Conservation (phyloP, 2,329 filamentous ascomycete genomes). For the Apiospora rasikravindrae region DNA sequence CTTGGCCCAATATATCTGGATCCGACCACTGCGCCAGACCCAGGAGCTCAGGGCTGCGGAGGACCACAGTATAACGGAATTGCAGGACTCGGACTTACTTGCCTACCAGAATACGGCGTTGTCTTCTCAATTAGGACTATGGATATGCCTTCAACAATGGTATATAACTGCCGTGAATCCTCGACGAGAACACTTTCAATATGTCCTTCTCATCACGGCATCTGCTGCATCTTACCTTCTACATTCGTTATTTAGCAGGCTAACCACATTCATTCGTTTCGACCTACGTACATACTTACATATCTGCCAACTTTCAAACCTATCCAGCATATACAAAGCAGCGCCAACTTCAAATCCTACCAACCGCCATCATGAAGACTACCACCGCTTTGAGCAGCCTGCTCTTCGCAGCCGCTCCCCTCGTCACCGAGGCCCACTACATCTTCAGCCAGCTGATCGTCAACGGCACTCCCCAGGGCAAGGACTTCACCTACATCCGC, state of each 20-base stretch:
- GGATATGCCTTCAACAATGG: background rate
- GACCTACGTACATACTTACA: background rate
- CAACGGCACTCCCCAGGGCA: conserved; percentile 48
- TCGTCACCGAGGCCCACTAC: conserved; percentile 19
- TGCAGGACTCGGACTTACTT: background rate
- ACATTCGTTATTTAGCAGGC: background rate
- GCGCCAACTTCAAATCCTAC: background rate
- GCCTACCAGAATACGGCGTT: background rate
- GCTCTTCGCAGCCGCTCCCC: conserved; percentile 12
- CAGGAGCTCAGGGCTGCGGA: no score
- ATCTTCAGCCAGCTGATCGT: conserved; percentile 23
- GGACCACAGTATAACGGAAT: background rate
- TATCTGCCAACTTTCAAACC: background rate
- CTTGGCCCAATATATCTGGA: conserved; percentile 10
- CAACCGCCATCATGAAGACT: conserved; percentile 18
- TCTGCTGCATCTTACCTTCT: background rate
- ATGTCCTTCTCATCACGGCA: background rate
- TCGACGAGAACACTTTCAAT: background rate
- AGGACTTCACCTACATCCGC: conserved; percentile 54
- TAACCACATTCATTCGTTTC: background rate
- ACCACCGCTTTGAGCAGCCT: background rate
- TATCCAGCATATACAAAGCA: background rate
- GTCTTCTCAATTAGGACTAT: background rate
- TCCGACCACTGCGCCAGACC: background rate
- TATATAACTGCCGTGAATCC: background rate